These are phyloP conservation scores for Nitzschia palea DNA, from an alignment of 108 stramenopile species.

Conservation along the genomic window DNA sequence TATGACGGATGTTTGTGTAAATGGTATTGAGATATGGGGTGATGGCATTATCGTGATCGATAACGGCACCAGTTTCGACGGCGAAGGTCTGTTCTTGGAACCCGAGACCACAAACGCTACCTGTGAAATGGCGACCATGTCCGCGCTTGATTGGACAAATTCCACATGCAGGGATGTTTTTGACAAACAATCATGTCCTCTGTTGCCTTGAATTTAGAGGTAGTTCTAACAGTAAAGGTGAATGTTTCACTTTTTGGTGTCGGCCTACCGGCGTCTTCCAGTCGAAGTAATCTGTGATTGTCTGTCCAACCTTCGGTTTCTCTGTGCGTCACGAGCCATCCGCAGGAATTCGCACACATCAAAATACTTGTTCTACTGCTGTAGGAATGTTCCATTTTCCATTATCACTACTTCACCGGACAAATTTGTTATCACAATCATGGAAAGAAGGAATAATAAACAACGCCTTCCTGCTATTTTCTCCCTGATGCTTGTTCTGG, in stretches of 20 bases:
- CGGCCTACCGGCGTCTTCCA: too few relatives aligned
- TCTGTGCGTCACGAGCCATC: too few relatives aligned
- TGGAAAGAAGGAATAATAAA: not conserved
- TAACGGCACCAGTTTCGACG: not conserved
- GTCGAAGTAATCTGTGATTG: too few relatives aligned
- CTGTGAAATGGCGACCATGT: not conserved
- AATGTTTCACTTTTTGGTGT: too few relatives aligned
- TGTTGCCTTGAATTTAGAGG: too few relatives aligned
- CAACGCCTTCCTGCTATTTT: not conserved
- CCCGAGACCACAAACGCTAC: not conserved
- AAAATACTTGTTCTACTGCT: too few relatives aligned
- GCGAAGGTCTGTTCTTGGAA: not conserved
- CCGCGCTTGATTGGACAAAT: not conserved
- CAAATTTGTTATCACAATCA: too few relatives aligned
- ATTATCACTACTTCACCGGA: too few relatives aligned
- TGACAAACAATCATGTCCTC: not conserved
- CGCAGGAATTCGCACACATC: too few relatives aligned
- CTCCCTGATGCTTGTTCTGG: not conserved
- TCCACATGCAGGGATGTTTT: not conserved
- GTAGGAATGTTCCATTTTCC: too few relatives aligned
- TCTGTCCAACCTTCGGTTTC: too few relatives aligned
- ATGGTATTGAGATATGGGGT: not conserved
- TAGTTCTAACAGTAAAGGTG: too few relatives aligned
- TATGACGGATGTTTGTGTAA: not conserved
- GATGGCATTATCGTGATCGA: not conserved